These are phyloP conservation scores for Corchorus capsularis DNA, from an alignment of 345 rosid species.

Conservation along the genomic window DNA sequence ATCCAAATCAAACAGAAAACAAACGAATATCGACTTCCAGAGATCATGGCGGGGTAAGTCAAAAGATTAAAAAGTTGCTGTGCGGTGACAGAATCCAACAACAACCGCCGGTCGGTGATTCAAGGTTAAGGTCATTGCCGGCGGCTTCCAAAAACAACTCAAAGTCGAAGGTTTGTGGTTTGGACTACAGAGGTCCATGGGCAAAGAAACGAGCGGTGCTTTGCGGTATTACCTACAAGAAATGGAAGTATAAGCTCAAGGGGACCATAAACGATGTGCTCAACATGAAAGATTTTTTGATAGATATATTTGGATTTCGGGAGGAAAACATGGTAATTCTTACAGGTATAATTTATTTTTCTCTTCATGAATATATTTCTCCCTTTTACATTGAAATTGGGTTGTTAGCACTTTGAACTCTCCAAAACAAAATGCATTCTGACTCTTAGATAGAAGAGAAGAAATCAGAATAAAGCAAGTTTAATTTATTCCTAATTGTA, in stretches of 20 bases:
- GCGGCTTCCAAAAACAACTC: no score
- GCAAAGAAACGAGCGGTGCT: conserved; percentile 50
- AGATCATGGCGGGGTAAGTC: background rate
- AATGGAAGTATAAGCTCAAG: conserved; percentile 42
- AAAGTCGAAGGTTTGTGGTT: background rate
- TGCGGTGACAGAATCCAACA: background rate
- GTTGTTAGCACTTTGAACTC: background rate
- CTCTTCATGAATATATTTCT: no score
- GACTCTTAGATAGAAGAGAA: no score
- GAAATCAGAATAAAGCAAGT: no score
- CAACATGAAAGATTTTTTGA: conserved; percentile 45
- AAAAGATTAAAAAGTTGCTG: background rate
- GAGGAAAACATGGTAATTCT: conserved; percentile 41
- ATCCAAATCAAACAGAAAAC: background rate
- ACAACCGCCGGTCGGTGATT: no score
- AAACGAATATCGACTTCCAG: background rate
- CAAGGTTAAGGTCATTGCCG: no score
- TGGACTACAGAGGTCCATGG: background rate
- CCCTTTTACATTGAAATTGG: background rate
- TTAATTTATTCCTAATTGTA: no score
- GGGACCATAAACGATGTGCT: conserved; percentile 56
- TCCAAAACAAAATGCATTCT: no score
- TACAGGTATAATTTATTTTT: conserved; percentile 59
- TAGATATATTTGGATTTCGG: conserved; percentile 36
- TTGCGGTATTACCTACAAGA: conserved; percentile 50